Conservation (phyloP, 148 eudicot species). For the Selenicereus undatus region DNA sequence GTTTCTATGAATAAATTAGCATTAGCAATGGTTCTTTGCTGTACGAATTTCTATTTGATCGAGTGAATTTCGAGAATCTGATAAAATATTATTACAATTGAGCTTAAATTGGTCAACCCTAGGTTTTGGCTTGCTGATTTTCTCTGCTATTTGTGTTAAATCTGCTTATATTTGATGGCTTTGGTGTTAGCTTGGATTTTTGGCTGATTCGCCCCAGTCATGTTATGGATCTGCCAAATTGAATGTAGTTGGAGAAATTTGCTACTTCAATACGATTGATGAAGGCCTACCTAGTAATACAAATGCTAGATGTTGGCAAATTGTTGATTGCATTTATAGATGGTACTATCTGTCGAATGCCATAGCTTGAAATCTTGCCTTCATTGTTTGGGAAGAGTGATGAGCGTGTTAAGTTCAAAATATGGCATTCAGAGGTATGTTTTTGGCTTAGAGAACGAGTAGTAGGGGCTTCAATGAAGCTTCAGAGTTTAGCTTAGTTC, state of each 20-base stretch:
- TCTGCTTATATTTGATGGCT: neutral
- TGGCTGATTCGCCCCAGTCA: neutral
- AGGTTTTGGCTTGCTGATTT: conserved; percentile 11
- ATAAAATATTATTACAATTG: neutral
- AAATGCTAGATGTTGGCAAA: neutral
- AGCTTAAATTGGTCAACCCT: neutral
- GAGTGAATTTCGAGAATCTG: neutral
- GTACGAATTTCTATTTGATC: neutral
- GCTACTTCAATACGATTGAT: neutral
- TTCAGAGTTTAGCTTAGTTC: neutral
- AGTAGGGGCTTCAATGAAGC: neutral
- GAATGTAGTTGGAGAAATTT: neutral
- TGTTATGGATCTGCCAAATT: conserved; percentile 1
- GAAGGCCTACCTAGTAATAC: neutral
- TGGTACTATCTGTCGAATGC: neutral
- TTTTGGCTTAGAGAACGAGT: neutral
- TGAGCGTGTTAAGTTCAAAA: neutral
- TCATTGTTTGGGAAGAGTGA: too few relatives aligned
- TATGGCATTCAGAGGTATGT: neutral
- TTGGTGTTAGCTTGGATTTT: neutral
- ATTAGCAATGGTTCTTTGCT: neutral
- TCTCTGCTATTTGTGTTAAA: neutral
- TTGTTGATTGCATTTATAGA: neutral
- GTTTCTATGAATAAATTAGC: neutral
- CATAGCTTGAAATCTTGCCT: neutral